Conservation (phyloP, 257 asterid genomes). For the Catharanthus roseus region DNA sequence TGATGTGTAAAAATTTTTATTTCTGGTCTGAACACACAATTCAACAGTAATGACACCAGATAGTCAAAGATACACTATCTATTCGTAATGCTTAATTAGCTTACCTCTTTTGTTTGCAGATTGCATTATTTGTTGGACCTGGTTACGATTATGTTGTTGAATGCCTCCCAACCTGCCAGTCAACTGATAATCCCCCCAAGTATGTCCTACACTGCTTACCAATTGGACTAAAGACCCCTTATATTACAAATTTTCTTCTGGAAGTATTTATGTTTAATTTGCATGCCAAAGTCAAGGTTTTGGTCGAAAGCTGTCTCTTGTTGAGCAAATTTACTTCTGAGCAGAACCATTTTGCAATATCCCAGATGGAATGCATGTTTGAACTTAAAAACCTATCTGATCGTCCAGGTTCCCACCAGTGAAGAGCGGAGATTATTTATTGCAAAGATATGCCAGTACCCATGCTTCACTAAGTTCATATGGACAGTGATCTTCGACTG, state of each 20-base stretch:
- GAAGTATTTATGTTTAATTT: background rate
- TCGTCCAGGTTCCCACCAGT: slow-evolving; percentile 64
- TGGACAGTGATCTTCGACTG: slow-evolving; percentile 12
- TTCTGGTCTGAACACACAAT: too few species aligned
- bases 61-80: background rate
- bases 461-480: slow-evolving; percentile 52
- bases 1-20: background rate
- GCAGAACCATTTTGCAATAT: background rate
- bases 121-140: slow-evolving; percentile 70
- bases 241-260: slow-evolving; percentile 8
- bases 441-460: slow-evolving; percentile 60
- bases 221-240: too few species aligned
- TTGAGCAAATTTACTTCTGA: too few species aligned
- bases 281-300: background rate
- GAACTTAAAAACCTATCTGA: slow-evolving; percentile 6
- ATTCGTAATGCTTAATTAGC: background rate
- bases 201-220: slow-evolving; percentile 25
- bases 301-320: background rate
- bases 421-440: slow-evolving; percentile 52
- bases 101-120: slow-evolving; percentile 36
- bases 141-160: slow-evolving; percentile 71
- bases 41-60: background rate
- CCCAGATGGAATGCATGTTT: background rate
- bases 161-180: slow-evolving; percentile 79
- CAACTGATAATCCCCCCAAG: slow-evolving; percentile 75